Evolutionary conservation across 163 green algal genomes (phyloP).

Genomic region (Trebouxiophyceae sp.): DNA sequence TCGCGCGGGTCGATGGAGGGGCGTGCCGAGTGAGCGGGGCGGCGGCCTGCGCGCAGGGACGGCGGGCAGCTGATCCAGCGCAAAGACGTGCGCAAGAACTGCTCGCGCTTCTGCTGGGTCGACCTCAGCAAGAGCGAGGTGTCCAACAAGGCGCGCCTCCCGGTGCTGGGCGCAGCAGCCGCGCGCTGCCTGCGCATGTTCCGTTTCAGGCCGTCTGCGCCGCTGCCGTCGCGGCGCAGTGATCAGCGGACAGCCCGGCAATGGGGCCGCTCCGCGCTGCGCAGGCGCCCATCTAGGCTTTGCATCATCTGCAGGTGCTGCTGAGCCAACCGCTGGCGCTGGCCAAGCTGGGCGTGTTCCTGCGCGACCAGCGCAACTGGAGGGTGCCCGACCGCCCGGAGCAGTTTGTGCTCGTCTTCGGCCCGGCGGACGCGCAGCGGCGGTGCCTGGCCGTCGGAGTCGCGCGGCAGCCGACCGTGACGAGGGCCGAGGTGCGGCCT

Average conservation of each 20-base stretch:
- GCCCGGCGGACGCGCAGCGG: slow-evolving; percentile 11
- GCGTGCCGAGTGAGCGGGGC: background rate
- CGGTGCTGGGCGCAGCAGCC: too few relatives aligned
- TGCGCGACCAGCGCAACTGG: slow-evolving; percentile 28
- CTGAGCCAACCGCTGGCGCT: slow-evolving; percentile 36
- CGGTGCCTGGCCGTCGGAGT: slow-evolving; percentile 31
- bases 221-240: too few relatives aligned
- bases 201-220: too few relatives aligned
- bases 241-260: too few relatives aligned
- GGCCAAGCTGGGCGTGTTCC: slow-evolving; percentile 41
- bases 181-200: too few relatives aligned
- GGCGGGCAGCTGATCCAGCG: slow-evolving; percentile 12
- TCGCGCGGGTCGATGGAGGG: background rate
- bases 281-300: too few relatives aligned
- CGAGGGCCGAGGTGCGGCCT: slow-evolving; percentile 2
- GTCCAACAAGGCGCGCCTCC: slow-evolving; percentile 13
- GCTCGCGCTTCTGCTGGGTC: slow-evolving; percentile 5
- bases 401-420: slow-evolving; percentile 33
- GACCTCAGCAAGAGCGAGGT: slow-evolving; percentile 15
- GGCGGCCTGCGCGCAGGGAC: slow-evolving; percentile 3
- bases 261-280: too few relatives aligned
- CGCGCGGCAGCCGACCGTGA: background rate
- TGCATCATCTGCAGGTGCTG: slow-evolving; percentile 15
- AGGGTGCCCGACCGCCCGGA: slow-evolving; percentile 8
- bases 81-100: background rate